Evolutionary conservation across 805 yeast species (phyloP), one percentile per base, ranked within the genome.

Genomic region (Nakazawaea siamensis): DNA sequence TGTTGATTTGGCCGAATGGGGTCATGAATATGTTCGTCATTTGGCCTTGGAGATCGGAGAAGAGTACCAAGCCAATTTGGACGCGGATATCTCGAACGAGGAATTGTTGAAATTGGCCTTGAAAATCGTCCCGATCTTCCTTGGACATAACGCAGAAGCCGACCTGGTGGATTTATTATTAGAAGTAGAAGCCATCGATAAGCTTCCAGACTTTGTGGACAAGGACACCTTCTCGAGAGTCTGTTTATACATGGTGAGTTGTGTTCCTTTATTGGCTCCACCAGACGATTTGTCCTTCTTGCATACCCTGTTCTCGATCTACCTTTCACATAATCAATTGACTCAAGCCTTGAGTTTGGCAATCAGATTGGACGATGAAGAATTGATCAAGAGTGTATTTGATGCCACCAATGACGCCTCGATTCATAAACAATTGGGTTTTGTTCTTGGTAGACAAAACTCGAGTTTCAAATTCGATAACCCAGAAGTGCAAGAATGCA

Each of bases 21-120:
- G 98, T 29, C 97, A 92, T 56, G 99, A 92, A 60, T 92, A 92
- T 56, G 76, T 90, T 50, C 87, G 98, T 54, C 97, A 92, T 61
- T 68, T 92, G 50, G 94, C 98, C 2, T 64, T 92, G 41, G 97
- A 92, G 60, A 85, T 92, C 48, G 97, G 98, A 41, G 90, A 82
- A 52, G 83, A 81, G 35, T 83, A 76, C 57, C 79, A 75, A 46
- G 77, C 70, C 19, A 64, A 50, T 31, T 39, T 57, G 34, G 61
- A 42, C 11, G 49, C 49, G 7, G 64, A 39, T 16, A 15, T 28
- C 9, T 39, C 46, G 24, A 55, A 55, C 20, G 47, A 49, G 7
- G 39, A 27, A 8, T 64, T 92, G 43, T 58, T 81, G 36, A 66
- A 70, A 31, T 68, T 92, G 45, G 72, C 94, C 5, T 60, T 83